Percentiles rank a stretch among this genome's conserved stretches.
Evolutionary conservation across 2,329 filamentous ascomycete genomes (phyloP).

Genomic region (Huntiella moniliformis): DNA sequence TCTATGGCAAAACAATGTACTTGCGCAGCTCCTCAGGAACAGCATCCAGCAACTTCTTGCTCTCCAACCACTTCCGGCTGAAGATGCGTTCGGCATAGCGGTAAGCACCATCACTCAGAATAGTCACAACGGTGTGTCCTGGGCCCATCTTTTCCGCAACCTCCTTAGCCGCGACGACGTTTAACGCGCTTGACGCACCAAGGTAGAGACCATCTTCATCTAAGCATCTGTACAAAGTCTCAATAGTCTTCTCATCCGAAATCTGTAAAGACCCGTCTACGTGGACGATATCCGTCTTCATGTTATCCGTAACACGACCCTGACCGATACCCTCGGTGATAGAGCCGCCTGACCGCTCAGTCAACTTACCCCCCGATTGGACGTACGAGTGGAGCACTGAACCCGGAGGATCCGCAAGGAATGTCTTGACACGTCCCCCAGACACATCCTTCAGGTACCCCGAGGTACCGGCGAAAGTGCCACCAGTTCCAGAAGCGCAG

Average conservation of each 20-base stretch:
- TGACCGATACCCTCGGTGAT: conserved; percentile 98
- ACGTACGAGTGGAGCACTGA: conserved; percentile 89
- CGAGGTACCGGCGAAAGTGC: conserved; percentile 77
- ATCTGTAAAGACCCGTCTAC: conserved; percentile 74
- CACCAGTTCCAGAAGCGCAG: conserved; percentile 82
- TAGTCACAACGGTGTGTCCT: conserved; percentile 79
- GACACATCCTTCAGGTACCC: conserved; percentile 73
- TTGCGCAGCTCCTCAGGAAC: conserved; percentile 74
- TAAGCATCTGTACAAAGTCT: conserved; percentile 92
- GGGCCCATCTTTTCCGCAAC: conserved; percentile 77
- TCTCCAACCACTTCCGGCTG: conserved; percentile 72
- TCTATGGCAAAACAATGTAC: conserved; percentile 77
- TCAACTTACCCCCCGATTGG: conserved; percentile 60
- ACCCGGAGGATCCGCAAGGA: conserved; percentile 84
- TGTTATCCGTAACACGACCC: conserved; percentile 88
- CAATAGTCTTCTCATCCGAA: conserved; percentile 81
- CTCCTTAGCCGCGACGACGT: conserved; percentile 89
- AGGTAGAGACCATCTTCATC: conserved; percentile 94
- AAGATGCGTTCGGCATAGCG: conserved; percentile 89
- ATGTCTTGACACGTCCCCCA: conserved; percentile 62
- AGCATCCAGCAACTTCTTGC: conserved; percentile 64
- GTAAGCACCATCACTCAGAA: conserved; percentile 93
- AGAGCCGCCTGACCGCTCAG: conserved; percentile 64
- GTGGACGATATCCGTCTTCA: conserved; percentile 65
- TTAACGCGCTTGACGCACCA: conserved; percentile 81